Evolutionary conservation across 345 rosid genomes (phyloP).

Genomic region (Eucalyptus tenuipes): DNA sequence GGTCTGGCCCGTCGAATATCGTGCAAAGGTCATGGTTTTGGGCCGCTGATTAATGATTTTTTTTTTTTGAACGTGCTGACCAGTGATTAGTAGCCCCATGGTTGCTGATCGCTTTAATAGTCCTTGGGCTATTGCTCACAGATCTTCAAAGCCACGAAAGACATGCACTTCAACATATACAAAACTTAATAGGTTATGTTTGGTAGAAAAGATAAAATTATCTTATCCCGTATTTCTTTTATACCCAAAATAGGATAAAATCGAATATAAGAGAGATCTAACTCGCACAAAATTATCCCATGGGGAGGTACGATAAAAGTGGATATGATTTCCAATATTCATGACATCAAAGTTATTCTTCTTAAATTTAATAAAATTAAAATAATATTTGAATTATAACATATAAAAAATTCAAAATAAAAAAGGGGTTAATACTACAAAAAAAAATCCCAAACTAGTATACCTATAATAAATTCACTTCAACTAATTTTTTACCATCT

Average conservation of each 20-base stretch:
- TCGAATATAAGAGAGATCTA: rapidly evolving
- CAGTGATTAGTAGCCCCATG: neutral
- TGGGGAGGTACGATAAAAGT: neutral
- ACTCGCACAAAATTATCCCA: rapidly evolving
- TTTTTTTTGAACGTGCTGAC: neutral
- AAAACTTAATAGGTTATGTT: neutral
- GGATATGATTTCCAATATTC: rapidly evolving
- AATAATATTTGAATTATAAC: too few species aligned
- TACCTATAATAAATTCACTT: rapidly evolving
- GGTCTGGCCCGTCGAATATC: neutral
- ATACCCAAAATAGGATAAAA: neutral
- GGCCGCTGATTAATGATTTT: neutral
- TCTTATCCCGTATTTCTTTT: rapidly evolving
- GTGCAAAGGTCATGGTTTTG: neutral
- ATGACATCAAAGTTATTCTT: too few species aligned
- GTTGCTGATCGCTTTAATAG: neutral
- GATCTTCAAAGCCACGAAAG: neutral
- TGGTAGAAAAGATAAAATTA: neutral
- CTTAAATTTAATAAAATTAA: neutral
- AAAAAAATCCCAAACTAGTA: too few species aligned
- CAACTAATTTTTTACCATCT: too few species aligned
- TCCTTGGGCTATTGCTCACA: neutral
- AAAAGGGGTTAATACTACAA: too few species aligned
- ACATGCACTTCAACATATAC: neutral
- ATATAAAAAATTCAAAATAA: neutral